Evolutionary conservation across 2,329 filamentous ascomycete genomes (phyloP), one percentile per base, ranked within the genome.

Genomic region (Neoascochyta sp.): DNA sequence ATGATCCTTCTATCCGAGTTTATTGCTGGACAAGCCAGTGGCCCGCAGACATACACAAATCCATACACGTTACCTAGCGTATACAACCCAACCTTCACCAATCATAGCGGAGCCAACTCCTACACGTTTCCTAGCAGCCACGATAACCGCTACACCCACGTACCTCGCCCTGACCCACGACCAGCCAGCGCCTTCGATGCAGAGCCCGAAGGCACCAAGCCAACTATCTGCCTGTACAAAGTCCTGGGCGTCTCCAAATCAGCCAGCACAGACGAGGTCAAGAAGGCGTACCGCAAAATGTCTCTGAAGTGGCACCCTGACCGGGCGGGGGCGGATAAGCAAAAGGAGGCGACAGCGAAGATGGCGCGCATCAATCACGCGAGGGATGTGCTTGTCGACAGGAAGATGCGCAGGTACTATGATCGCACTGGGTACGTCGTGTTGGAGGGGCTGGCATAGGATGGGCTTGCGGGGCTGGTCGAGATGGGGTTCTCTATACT

Each of bases 261-360:
- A 35, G 86, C 90, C 8, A 80, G 84, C 1, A 68, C 84, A 1
- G 70, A 77, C 31, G 88, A 95, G 16, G 94, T 96, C 61, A 96
- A 95, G 62, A 95, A 94, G 63, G 88, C 90, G 2, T 95, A 95
- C 69, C 95, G 95, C 58, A 83, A 86, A 28, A 70, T 95, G 39
- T 89, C 89, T 12, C 92, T 96, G 66, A 95, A 95, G 58, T 95
- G 78, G 59, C 90, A 96, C 57, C 92, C 92, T 10, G 90, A 96
- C 30, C 39, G 46, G 7, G 7, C 3, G 9, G 36, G 12, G 4
- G 22, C 5, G 5, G 20, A 22, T 4, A 22, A 22, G 20, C n/a
- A n/a, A n/a, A n/a, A 29, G 2, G 12, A 16, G n/a, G 47, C 51
- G 15, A 47, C 43, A 8, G 24, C 34, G 15, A 45, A 32, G 24